A percentile compares a stretch with the other conserved stretches of the same genome.
These are phyloP conservation scores for Carex myosuroides DNA, from an alignment of 176 grass and related monocot genomes.

Conservation along the genomic window DNA sequence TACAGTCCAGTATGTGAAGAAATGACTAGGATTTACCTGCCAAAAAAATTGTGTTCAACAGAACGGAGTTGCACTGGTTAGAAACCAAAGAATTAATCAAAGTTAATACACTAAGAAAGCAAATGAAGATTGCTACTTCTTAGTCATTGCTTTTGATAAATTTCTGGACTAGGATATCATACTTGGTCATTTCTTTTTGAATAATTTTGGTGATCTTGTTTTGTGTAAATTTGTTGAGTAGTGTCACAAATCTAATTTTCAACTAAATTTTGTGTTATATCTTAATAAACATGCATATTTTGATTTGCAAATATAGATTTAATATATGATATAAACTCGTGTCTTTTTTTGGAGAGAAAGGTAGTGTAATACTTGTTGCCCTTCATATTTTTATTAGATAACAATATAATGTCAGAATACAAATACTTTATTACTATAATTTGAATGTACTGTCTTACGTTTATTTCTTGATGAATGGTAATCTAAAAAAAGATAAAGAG, in stretches of 20 bases:
- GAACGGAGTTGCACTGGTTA: background rate
- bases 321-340: background rate
- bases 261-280: background rate
- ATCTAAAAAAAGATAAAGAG: background rate
- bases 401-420: background rate
- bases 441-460: background rate
- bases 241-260: background rate
- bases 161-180: background rate
- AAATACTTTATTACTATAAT: background rate
- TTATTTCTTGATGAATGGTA: background rate
- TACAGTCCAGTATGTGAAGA: conserved; percentile 14
- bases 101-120: background rate
- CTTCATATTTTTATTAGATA: background rate
- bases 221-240: background rate
- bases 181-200: background rate
- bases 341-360: background rate
- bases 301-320: background rate
- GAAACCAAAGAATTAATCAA: background rate
- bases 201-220: background rate
- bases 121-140: background rate
- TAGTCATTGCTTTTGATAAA: background rate
- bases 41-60: background rate
- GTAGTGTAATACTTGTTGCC: background rate
- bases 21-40: conserved; percentile 3
- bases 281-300: background rate